Evolutionary conservation across 2,329 filamentous ascomycete species (phyloP).

Genomic region (Alternaria viburni): DNA sequence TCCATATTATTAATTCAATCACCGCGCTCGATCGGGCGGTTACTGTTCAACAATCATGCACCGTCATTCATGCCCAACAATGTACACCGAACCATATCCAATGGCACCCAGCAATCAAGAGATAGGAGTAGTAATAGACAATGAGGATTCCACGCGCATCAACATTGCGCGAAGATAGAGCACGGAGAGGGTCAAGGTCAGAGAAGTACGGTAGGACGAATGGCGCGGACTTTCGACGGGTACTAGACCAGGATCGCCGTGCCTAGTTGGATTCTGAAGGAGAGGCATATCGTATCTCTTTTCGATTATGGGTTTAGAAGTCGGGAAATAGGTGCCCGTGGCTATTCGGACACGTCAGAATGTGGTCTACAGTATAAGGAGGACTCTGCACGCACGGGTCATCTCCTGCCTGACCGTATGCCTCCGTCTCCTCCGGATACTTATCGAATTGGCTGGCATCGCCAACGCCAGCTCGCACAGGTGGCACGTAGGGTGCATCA

Average conservation of each 20-base stretch:
- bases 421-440: slow-evolving; percentile 95
- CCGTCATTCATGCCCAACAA: neutral
- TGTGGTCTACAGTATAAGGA: slow-evolving; percentile 30
- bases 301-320: slow-evolving; percentile 29
- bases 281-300: slow-evolving; percentile 7
- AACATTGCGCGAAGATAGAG: neutral
- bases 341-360: slow-evolving; percentile 43
- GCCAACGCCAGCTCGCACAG: slow-evolving; percentile 89
- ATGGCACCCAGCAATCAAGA: neutral
- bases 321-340: slow-evolving; percentile 45
- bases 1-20: neutral
- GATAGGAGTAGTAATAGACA: slow-evolving; percentile 2
- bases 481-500: slow-evolving; percentile 95
- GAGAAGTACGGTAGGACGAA: neutral
- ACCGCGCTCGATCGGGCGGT: neutral
- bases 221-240: slow-evolving; percentile 12
- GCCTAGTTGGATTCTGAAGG: slow-evolving; percentile 6
- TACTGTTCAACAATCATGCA: neutral
- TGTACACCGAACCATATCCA: neutral
- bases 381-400: slow-evolving; percentile 76
- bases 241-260: slow-evolving; percentile 12
- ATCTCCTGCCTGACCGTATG: slow-evolving; percentile 78
- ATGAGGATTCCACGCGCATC: neutral
- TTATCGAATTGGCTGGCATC: slow-evolving; percentile 98
- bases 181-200: slow-evolving; percentile 1